phyloP scores from a whole-genome alignment of 106 monocot genomes.

The Gastrodia elata region DNA sequence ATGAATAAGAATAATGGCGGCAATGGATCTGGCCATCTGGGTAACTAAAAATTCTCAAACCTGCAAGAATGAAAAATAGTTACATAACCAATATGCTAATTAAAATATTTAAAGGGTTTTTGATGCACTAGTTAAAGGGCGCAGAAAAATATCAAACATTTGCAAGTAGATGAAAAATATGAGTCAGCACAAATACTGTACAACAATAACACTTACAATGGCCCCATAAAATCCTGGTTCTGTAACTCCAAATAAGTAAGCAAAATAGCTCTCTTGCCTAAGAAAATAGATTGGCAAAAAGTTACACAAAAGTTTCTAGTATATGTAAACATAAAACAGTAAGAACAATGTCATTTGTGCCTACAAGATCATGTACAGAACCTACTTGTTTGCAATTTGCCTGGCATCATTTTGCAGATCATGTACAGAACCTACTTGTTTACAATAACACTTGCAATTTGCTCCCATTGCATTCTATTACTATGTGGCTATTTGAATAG shows the following conservation, averaged over 20 bases:
- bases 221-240: slow-evolving; percentile 93
- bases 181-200: background rate
- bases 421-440: background rate
- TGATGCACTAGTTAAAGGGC: background rate
- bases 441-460: background rate
- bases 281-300: background rate
- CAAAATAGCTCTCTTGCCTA: slow-evolving; percentile 99
- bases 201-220: slow-evolving; percentile 51
- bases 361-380: background rate
- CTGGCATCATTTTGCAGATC: too few species aligned
- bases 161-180: background rate
- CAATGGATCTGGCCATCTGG: background rate
- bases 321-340: background rate
- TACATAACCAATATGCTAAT: background rate
- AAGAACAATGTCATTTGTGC: background rate
- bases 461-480: background rate
- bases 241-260: slow-evolving; percentile 90
- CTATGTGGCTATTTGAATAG: background rate
- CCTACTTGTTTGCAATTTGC: background rate
- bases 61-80: background rate
- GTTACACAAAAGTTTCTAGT: background rate
- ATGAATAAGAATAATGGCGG: background rate
- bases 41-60: background rate
- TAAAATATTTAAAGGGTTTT: background rate
- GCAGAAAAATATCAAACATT: background rate